Base-by-base conservation (phyloP, 2,329 filamentous ascomycete genomes). In the Ophiostoma australiae region DNA sequence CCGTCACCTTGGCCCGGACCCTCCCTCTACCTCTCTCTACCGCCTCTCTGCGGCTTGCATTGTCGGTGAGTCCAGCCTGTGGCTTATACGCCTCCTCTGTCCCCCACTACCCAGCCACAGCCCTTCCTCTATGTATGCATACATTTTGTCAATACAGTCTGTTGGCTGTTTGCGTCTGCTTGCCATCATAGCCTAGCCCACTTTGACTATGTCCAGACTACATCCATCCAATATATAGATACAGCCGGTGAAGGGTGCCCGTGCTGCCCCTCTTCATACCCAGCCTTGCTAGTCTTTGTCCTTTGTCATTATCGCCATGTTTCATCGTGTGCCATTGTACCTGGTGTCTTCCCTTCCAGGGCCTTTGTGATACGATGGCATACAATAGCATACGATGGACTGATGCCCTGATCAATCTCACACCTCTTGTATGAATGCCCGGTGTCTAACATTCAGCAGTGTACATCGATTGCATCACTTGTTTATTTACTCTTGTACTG, bases 181-280 rank as follows among this genome's bases (percentile, higher is more conserved):
- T 27, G 48, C 8, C 63, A 37, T 63, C 10, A 31, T 11, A 31
- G 31, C 27, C 2, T 17, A 67, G 33, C n/a, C 52, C 52, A n/a
- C 52, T 52, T 68, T 65, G 41, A 31, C 37, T 68, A 68, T 68
- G 65, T 41, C 65, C 69, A 68, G 58, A 69, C 68, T 33, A 44
- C 69, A 71, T 23, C 66, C 66, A 68, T 68, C 44, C 61, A 44
- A 71, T 48, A 63, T 58, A 48, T 44, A 69, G 67, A 69, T 15
- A 67, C 17, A 44, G 67, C 70, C 70, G 68, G 61, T 52, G 37
- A 20, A 67, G 4, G 39, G 33, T 23, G 27, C n/a, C 33, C 39
- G 31, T 58, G 31, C 65, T 67, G 31, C 52, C 15, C 10, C 35
- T 15, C 6, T 65, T 33, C 15, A 31, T 69, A 15, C 23, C 27